phyloP scores from a whole-genome alignment of 1,139 yeast genomes.

The Pneumocystis jirovecii region DNA sequence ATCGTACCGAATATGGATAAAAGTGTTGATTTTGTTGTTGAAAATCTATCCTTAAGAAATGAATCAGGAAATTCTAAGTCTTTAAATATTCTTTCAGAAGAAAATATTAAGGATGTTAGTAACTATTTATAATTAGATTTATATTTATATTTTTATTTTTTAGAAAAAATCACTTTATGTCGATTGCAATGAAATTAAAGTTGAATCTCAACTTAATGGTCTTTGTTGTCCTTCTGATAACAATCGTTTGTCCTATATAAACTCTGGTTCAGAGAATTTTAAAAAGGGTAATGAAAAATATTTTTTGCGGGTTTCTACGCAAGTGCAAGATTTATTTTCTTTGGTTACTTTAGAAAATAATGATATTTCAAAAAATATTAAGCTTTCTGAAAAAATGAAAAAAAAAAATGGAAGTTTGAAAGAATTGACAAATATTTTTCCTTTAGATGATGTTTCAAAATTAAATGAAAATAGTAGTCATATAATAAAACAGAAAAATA shows the following conservation, averaged over 20 bases:
- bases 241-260: not conserved
- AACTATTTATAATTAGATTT: not conserved
- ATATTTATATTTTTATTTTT: not conserved
- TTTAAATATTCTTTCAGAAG: not conserved
- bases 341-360: not conserved
- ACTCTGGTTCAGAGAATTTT: not conserved
- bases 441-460: not conserved
- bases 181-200: not conserved
- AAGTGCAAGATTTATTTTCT: not conserved
- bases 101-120: not conserved
- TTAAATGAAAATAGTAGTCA: not conserved
- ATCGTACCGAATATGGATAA: not conserved
- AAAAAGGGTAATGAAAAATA: not conserved
- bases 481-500: not conserved
- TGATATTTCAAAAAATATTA: not conserved
- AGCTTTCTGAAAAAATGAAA: not conserved
- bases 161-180: not conserved
- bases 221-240: not conserved
- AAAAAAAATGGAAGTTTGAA: not conserved
- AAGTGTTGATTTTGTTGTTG: not conserved
- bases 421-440: not conserved
- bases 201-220: not conserved
- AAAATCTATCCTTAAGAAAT: not conserved
- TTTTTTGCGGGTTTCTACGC: not conserved
- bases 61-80: not conserved